Base-by-base conservation (phyloP, 2,329 filamentous ascomycete species). In the Fusarium compactum region DNA sequence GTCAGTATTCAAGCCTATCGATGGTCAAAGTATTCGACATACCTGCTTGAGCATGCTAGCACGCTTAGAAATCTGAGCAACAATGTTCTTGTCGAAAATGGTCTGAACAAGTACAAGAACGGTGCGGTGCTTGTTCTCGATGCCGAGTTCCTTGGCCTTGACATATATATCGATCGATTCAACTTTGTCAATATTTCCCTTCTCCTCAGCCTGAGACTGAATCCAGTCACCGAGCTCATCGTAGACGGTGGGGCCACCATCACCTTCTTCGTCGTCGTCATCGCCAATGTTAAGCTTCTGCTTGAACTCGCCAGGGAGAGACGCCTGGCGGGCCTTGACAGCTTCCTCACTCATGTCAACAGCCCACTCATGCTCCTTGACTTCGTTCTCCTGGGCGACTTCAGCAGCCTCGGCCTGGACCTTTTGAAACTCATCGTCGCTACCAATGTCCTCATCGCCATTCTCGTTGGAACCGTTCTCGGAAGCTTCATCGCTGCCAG, bases 271-370 rank as follows among this genome's bases (percentile, higher is more conserved):
- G 45, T 97, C 93, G 15, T 92, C 91, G 55, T 91, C 94, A 62
- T 92, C 92, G 65, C 91, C 91, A 65, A 97, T 87, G 76, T 92
- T 93, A 72, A 98, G 90, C 79, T 94, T 92, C 79, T 93, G 91
- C 89, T 98, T 97, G 79, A 99, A 91, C 79, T 98, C 96, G 73
- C 91, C 91, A n/a, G 96, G 94, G 54, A 99, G 92, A 72, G 94
- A 91, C 82, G 95, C 92, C 80, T 95, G 93, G 81, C 96, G 96
- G 76, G 95, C 95, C 84, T 92, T 95, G 85, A 98, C 92, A 72
- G 96, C 96, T 80, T 94, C 94, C 80, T 95, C 94, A 71, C 95
- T 98, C 85, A 97, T 96, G 80, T 99, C 96, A 65, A 98, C 93
- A 68, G 95, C 93, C 96, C 96, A 99, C 73, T 97, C 89, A 69